A percentile compares a stretch with the other conserved stretches of the same genome.
Evolutionary conservation across 1,139 yeast species (phyloP).

Genomic region (Geotrichum cucujoidarum): DNA sequence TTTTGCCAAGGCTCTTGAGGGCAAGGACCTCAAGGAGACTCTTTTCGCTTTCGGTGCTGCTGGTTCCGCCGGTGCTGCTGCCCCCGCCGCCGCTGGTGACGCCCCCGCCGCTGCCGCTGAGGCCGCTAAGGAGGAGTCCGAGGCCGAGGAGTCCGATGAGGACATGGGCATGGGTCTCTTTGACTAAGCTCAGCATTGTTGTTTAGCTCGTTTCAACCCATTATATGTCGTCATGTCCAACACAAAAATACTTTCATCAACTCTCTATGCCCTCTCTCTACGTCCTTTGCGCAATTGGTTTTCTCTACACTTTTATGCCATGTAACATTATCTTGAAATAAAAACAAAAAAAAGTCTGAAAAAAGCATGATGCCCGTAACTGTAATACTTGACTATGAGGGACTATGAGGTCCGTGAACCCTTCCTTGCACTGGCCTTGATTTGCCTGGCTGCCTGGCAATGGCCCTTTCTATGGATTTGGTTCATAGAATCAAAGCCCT

Average conservation of each 20-base stretch:
- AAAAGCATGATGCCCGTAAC: too few relatives aligned
- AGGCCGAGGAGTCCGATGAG: constrained; percentile 36
- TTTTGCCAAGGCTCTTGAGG: constrained; percentile 95
- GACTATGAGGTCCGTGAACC: too few relatives aligned
- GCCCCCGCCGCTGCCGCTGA: constrained; percentile 64
- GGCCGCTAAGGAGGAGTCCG: constrained; percentile 35
- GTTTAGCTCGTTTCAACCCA: background rate
- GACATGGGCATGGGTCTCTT: constrained; percentile 41
- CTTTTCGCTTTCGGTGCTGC: constrained; percentile 73
- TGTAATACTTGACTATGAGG: too few relatives aligned
- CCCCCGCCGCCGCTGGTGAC: constrained; percentile 54
- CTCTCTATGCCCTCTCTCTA: too few relatives aligned
- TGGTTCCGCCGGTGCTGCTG: constrained; percentile 65
- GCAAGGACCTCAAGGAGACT: constrained; percentile 90
- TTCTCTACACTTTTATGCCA: constrained; percentile 2
- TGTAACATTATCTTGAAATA: background rate
- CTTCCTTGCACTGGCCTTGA: too few relatives aligned
- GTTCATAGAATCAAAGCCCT: too few relatives aligned
- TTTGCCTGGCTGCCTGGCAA: too few relatives aligned
- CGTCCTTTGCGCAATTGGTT: background rate
- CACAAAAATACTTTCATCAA: too few relatives aligned
- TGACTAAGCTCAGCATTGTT: constrained; percentile 32
- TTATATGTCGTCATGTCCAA: background rate
- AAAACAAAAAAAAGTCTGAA: constrained; percentile 3
- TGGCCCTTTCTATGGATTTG: too few relatives aligned